Base-by-base conservation (phyloP, 129 eudicot species). In the Scalesia atractyloides region DNA sequence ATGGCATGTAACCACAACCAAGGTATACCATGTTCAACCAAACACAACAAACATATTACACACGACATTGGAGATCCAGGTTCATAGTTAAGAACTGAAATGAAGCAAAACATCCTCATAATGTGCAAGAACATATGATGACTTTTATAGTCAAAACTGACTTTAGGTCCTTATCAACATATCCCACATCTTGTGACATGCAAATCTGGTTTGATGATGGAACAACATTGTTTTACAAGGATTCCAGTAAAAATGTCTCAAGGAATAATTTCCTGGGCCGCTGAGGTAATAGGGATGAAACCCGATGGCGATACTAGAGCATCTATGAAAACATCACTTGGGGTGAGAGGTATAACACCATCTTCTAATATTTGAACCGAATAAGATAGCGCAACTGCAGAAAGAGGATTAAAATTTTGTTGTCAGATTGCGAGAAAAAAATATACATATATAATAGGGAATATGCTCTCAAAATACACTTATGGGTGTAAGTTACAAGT, bases 351-450 rank as follows among this genome's bases (percentile, higher is more conserved):
- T 44, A 95, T 88, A 14, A 86, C 84, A 13, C 82, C 88, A 26
- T 95, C 97, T 69, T 95, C 97, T 84, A 95, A 1, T 70, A 95
- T 84, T 79, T 95, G 99, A 73, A 74, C 69, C 24, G 99, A 91
- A 82, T 95, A 95, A n/a, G 99, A 88, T 52, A 95, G 80, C 14
- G 97, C 96, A 81, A 95, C 99, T 95, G 84, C 79, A 82, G 64
- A 56, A 53, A 47, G 58, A 59, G 34, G 26, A 17, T 43, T 19
- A 75, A 63, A 14, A 44, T 22, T 41, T 75, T 49, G 34, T 51
- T 30, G n/a, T 19, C 20, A 72, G 30, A 9, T 60, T 30, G n/a
- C 17, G 10, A 43, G 34, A 11, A 14, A 1, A 15, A 2, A 7
- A 7, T 7, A 6, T 9, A 39, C 12, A 41, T 41, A 41, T 7